Percentiles rank a stretch among this genome's conserved stretches.
These are phyloP conservation scores for Colletotrichum salicis DNA, from an alignment of 2,329 filamentous ascomycete species.

Conservation along the genomic window DNA sequence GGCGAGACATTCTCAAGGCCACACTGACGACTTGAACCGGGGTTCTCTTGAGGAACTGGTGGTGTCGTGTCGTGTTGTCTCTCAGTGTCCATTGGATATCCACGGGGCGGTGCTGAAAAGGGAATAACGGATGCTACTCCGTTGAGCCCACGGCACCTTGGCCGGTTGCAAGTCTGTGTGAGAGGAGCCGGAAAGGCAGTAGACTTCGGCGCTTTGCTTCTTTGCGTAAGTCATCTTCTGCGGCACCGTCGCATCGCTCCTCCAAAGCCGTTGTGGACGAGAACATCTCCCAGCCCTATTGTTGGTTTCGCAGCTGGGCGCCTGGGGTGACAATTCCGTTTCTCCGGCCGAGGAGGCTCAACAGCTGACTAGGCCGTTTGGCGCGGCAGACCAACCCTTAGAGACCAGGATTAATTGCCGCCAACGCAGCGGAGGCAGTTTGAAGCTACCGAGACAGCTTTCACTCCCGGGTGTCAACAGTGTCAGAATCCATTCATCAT, in stretches of 20 bases:
- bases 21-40: conserved; percentile 27
- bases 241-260: neutral
- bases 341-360: conserved; percentile 25
- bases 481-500: conserved; percentile 10
- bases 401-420: neutral
- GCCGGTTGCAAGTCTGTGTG: conserved; percentile 26
- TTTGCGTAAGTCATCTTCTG: conserved; percentile 26
- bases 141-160: conserved; percentile 27
- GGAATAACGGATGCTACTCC: conserved; percentile 17
- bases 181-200: conserved; percentile 10
- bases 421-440: neutral
- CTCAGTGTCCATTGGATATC: conserved; percentile 10
- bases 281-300: conserved; percentile 14
- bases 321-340: neutral
- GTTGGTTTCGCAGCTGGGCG: conserved; percentile 17
- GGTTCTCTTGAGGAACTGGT: conserved; percentile 22
- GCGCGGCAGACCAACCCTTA: neutral
- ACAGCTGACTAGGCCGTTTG: conserved; percentile 12
- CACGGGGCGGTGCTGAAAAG: conserved; percentile 17
- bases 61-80: conserved; percentile 29
- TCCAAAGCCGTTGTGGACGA: neutral
- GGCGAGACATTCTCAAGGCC: conserved; percentile 28
- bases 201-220: conserved; percentile 30
- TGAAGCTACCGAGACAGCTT: conserved; percentile 20
- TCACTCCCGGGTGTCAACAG: neutral